Evolutionary conservation across 345 rosid genomes (phyloP).

Genomic region (Pugionium cornutum): DNA sequence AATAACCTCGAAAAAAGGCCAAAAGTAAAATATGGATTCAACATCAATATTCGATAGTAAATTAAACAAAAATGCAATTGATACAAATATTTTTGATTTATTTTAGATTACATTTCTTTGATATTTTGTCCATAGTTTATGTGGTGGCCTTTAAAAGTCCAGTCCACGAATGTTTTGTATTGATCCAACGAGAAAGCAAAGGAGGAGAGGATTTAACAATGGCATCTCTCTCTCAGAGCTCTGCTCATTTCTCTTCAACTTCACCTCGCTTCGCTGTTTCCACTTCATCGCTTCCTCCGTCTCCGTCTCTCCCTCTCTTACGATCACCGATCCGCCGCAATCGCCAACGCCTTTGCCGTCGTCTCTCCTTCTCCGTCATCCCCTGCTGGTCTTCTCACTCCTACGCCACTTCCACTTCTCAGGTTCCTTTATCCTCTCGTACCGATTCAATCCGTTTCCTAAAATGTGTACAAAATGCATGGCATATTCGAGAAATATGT

Average conservation of each 20-base stretch:
- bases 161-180: neutral
- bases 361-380: slow-evolving; percentile 39
- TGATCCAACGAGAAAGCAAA: neutral
- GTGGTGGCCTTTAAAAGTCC: slow-evolving; percentile 16
- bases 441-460: slow-evolving; percentile 2
- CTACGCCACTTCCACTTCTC: slow-evolving; percentile 1
- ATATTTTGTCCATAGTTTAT: neutral
- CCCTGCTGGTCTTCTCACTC: slow-evolving; percentile 17
- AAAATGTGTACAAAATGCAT: neutral
- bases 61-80: no score
- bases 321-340: slow-evolving; percentile 30
- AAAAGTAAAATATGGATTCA: no score
- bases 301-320: slow-evolving; percentile 40
- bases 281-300: slow-evolving; percentile 39
- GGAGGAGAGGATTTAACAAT: neutral
- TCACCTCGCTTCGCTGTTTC: slow-evolving; percentile 32
- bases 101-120: no score
- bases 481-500: neutral
- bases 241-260: slow-evolving; percentile 38
- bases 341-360: slow-evolving; percentile 24
- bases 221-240: slow-evolving; percentile 39
- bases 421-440: neutral
- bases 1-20: no score
- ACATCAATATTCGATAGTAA: no score
- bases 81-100: no score